Conservation (phyloP, 208 protist genomes). For the Angomonas ambiguus region DNA sequence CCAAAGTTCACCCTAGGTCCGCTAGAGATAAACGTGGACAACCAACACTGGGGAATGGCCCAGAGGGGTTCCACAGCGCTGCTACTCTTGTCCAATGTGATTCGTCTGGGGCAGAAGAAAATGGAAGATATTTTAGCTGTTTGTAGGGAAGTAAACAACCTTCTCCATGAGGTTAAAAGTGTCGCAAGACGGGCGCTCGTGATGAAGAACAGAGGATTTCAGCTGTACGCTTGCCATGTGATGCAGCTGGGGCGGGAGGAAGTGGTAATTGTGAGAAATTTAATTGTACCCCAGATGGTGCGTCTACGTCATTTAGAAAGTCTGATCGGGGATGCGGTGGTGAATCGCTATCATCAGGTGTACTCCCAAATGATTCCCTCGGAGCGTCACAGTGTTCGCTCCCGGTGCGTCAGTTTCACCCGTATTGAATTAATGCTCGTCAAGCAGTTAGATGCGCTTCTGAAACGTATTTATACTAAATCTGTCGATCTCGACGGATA, state of each 20-base stretch:
- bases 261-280: conserved; percentile 23
- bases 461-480: conserved; percentile 24
- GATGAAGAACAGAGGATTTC: conserved; percentile 36
- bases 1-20: conserved; percentile 15
- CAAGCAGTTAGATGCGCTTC: conserved; percentile 25
- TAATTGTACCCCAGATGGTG: conserved; percentile 27
- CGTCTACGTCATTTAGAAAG: conserved; percentile 26
- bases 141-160: conserved; percentile 17
- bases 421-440: conserved; percentile 31
- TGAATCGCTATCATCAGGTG: conserved; percentile 34
- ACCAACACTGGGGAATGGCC: conserved; percentile 20
- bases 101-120: conserved; percentile 21
- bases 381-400: conserved; percentile 23
- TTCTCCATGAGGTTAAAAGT: conserved; percentile 37
- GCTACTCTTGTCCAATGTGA: conserved; percentile 32
- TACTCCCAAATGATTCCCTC: conserved; percentile 21
- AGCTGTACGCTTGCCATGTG: conserved; percentile 32
- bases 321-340: conserved; percentile 36
- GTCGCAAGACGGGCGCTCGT: conserved; percentile 24
- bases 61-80: conserved; percentile 23
- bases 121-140: conserved; percentile 19
- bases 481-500: conserved; percentile 17
- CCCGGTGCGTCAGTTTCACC: conserved; percentile 22
- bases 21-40: conserved; percentile 11
- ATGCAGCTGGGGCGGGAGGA: conserved; percentile 17